Evolutionary conservation across 208 protist genomes (phyloP).

Genomic region (Crithidia bombi): DNA sequence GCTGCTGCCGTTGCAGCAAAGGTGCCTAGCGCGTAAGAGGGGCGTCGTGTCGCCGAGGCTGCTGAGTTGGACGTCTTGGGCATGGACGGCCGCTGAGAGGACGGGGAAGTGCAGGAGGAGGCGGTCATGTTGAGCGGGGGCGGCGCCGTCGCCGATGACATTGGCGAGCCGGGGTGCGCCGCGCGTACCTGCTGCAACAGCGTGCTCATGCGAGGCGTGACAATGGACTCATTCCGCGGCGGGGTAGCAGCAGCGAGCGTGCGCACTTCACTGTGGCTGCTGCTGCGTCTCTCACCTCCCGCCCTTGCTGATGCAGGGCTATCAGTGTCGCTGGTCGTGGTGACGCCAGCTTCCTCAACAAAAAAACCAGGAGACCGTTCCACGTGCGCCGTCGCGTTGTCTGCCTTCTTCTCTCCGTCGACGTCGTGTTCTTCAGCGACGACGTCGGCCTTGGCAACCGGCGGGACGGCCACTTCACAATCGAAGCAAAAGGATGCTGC

Average conservation of each 20-base stretch:
- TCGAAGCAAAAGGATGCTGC: conserved; percentile 29
- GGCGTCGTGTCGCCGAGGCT: background rate
- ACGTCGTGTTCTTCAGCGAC: background rate
- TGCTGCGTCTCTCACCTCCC: background rate
- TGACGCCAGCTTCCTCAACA: background rate
- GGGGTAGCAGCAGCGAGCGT: conserved; percentile 17
- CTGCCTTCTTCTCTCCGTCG: background rate
- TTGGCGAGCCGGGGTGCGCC: background rate
- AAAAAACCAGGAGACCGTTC: too few relatives aligned
- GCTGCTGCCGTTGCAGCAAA: background rate
- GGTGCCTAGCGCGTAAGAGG: conserved; percentile 2
- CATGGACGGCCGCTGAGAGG: background rate
- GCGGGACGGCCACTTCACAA: background rate
- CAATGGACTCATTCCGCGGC: background rate
- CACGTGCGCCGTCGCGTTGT: too few relatives aligned
- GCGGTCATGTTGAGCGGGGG: background rate
- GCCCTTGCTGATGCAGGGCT: background rate
- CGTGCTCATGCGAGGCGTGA: background rate
- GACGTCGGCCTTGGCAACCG: background rate
- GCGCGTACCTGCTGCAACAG: conserved; percentile 3
- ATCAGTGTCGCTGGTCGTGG: background rate
- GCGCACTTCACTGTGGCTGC: background rate
- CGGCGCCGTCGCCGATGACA: background rate
- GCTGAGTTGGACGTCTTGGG: background rate
- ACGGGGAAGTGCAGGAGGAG: background rate